Evolutionary conservation across 768 basidiomycete species (phyloP).

Genomic region (Serendipita indica): DNA sequence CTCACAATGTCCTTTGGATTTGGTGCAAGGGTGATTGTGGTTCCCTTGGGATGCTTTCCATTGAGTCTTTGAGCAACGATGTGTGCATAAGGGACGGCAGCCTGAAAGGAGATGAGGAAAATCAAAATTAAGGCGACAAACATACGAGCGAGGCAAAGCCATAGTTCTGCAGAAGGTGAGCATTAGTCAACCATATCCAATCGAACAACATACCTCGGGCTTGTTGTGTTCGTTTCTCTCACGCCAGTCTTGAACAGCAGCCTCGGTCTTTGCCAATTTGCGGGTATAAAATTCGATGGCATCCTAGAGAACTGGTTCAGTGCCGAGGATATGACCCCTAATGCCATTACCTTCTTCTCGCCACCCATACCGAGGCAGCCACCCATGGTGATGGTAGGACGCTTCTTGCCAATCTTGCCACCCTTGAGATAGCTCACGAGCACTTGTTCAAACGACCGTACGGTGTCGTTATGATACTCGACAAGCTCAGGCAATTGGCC

Average conservation of each 20-base stretch:
- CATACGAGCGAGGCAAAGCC: conserved; percentile 82
- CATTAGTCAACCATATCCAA: conserved; percentile 33
- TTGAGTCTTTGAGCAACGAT: conserved; percentile 59
- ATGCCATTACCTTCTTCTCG: conserved; percentile 32
- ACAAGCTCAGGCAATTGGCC: conserved; percentile 83
- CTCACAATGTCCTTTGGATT: conserved; percentile 79
- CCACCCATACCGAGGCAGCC: conserved; percentile 76
- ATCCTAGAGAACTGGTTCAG: conserved; percentile 29
- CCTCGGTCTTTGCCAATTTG: conserved; percentile 48
- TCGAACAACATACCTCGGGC: conserved; percentile 26
- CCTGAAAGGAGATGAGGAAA: not conserved
- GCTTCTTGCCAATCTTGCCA: conserved; percentile 58
- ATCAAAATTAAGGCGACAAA: not conserved
- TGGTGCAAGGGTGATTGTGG: conserved; percentile 58
- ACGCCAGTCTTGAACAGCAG: conserved; percentile 58
- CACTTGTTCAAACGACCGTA: conserved; percentile 78
- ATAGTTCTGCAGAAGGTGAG: conserved; percentile 71
- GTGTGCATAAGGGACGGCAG: conserved; percentile 56
- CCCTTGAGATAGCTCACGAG: conserved; percentile 83
- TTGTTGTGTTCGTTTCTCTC: conserved; percentile 34
- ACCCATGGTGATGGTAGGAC: conserved; percentile 70
- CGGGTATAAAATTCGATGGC: conserved; percentile 91
- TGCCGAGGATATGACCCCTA: not conserved
- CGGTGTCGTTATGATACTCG: conserved; percentile 84
- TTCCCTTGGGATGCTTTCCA: conserved; percentile 57